These are phyloP conservation scores for Colletotrichum magnum DNA, from an alignment of 2,329 filamentous ascomycete species.

Conservation along the genomic window DNA sequence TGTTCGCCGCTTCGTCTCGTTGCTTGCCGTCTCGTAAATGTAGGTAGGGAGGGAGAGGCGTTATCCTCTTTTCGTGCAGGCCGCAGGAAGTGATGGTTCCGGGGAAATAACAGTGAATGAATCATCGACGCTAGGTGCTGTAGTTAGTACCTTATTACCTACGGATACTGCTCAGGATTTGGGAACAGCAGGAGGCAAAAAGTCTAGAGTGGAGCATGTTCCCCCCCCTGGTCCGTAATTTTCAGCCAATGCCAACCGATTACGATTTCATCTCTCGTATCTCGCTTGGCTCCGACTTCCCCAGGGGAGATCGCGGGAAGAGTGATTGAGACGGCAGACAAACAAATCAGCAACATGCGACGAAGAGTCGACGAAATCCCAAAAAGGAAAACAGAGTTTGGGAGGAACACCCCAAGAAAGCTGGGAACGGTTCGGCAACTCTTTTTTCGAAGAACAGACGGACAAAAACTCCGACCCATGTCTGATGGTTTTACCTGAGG, in stretches of 20 bases:
- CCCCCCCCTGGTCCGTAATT: background rate
- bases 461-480: conserved; percentile 5
- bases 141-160: no score
- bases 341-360: background rate
- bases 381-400: no score
- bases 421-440: background rate
- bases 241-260: conserved; percentile 15
- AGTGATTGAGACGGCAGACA: no score
- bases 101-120: background rate
- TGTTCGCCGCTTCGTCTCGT: background rate
- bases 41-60: background rate
- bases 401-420: background rate
- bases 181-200: no score
- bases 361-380: background rate
- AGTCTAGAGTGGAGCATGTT: background rate
- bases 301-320: background rate
- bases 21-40: background rate
- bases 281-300: conserved; percentile 14
- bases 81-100: background rate
- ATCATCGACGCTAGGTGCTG: background rate
- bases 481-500: no score
- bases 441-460: conserved; percentile 16
- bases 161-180: no score
- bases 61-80: background rate
- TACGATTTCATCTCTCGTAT: conserved; percentile 18